Base-by-base conservation (phyloP, 306 rosid species). In the Pterocarpus santalinus region DNA sequence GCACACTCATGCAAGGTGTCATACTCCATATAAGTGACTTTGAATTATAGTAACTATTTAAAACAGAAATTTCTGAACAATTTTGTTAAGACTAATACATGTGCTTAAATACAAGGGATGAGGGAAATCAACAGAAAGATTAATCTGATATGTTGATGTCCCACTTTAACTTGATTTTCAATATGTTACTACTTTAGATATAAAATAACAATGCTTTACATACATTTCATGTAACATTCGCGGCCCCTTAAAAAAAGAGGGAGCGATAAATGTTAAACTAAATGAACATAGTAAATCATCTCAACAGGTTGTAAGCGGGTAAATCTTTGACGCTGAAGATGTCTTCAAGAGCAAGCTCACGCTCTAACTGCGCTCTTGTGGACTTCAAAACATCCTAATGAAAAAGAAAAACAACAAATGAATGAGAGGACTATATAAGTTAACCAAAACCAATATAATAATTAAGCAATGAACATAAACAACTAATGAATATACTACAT, bases 301-400 rank as follows among this genome's bases (percentile, higher is more conserved):
- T 87, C 87, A 95, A 89, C 72, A 91, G 15, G 87, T 89, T 95
- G 87, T 86, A 90, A 60, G 99, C 93, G 5, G 99, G 99, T 71
- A 95, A 79, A 85, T 95, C 98, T 80, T 82, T 86, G 64, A 95
- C 91, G 41, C 87, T 79, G 69, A 86, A 80, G 34, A 90, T 83
- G 83, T 93, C 99, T 52, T 95, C 99, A 13, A 93, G 94, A 15
- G 92, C 92, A 76, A 95, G 98, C 93, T 95, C 98, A 3, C 98
- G 96, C 90, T 91, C 98, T 81, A 95, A 81, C 87, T 95, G 97
- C 17, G 72, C 71, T 88, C 84, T 95, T 7, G 99, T 95, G 44
- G 94, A 89, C 89, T 90, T 93, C 84, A 93, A 80, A 72, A 95
- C 97, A 35, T 91, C 94, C 99, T 95, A 84, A 33, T 36, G 69